These are phyloP conservation scores for Fusarium equiseti DNA, from an alignment of 2,329 filamentous ascomycete genomes.

Conservation along the genomic window DNA sequence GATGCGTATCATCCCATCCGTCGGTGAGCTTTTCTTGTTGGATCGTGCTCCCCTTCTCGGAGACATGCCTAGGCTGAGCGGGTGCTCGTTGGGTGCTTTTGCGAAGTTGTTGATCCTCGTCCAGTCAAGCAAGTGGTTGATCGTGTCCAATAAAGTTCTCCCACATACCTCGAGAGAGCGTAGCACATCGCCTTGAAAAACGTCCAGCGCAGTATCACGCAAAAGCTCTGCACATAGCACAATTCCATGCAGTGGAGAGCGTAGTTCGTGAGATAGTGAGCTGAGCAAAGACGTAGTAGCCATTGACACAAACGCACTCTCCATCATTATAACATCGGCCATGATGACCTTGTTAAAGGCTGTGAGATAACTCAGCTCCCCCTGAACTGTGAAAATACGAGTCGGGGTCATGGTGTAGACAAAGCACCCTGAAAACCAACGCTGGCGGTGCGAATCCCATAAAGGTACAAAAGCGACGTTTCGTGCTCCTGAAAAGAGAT, in stretches of 20 bases:
- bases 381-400: constrained; percentile 59
- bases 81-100: constrained; percentile 7
- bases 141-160: constrained; percentile 64
- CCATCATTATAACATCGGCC: constrained; percentile 64
- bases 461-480: constrained; percentile 62
- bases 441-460: constrained; percentile 59
- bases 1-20: constrained; percentile 37
- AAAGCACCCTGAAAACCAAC: constrained; percentile 64
- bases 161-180: constrained; percentile 64
- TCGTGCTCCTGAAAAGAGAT: constrained; percentile 58
- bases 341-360: constrained; percentile 68
- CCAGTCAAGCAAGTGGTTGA: constrained; percentile 66
- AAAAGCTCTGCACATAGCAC: constrained; percentile 66
- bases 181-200: constrained; percentile 61
- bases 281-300: constrained; percentile 70
- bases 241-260: constrained; percentile 71
- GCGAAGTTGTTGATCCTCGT: constrained; percentile 64
- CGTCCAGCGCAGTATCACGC: constrained; percentile 61
- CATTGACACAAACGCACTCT: constrained; percentile 53
- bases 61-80: not conserved
- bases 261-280: constrained; percentile 71
- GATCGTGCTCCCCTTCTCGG: not conserved
- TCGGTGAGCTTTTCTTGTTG: not conserved
- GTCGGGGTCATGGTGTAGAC: constrained; percentile 60
- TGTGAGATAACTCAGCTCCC: constrained; percentile 64